phyloP scores from a whole-genome alignment of 176 grass and related monocot genomes.

The Paspalum vaginatum region DNA sequence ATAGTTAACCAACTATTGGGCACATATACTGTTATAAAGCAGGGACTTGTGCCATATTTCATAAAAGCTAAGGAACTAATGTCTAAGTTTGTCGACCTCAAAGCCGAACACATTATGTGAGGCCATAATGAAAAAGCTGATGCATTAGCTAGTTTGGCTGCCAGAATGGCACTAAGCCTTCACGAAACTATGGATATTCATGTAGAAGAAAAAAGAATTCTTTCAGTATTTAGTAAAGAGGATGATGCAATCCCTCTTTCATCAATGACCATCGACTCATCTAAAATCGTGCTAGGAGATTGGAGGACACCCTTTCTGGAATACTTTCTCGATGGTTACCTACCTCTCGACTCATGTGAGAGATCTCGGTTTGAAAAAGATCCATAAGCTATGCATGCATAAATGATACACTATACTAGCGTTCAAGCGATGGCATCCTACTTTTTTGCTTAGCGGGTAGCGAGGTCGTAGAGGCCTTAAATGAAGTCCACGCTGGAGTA shows the following conservation, averaged over 20 bases:
- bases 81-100: neutral
- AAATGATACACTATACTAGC: neutral
- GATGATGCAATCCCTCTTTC: neutral
- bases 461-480: neutral
- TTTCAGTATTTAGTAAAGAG: neutral
- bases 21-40: neutral
- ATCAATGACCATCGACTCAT: neutral
- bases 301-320: neutral
- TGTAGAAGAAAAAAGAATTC: no score
- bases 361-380: neutral
- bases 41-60: no score
- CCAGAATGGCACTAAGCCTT: no score
- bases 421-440: neutral
- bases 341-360: neutral
- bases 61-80: neutral
- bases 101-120: neutral
- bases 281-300: neutral
- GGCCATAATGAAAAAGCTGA: neutral
- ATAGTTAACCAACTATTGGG: neutral
- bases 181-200: no score
- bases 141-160: neutral
- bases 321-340: neutral
- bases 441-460: neutral
- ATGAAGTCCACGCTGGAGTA: neutral
- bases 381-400: neutral